Conservation (phyloP, 306 rosid species). For the Sicyos edulis region DNA sequence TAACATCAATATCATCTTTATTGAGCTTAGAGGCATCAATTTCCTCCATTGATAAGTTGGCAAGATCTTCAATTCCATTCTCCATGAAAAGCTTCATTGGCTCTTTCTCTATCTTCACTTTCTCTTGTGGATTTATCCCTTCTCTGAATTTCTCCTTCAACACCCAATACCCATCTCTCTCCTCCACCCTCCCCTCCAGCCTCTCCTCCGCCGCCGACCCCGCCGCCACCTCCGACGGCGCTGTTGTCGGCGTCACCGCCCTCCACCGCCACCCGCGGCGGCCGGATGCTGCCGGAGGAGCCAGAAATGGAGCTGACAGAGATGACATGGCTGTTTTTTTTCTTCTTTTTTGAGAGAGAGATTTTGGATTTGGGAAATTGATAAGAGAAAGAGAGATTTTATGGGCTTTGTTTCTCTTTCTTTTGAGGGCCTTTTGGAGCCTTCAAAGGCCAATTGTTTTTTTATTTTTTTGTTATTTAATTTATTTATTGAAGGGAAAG, state of each 20-base stretch:
- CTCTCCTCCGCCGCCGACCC: slow-evolving; percentile 36
- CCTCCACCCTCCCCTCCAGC: slow-evolving; percentile 73
- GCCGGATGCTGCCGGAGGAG: slow-evolving; percentile 33
- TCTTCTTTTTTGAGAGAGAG: neutral
- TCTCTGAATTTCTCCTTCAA: slow-evolving; percentile 66
- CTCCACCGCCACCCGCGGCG: slow-evolving; percentile 30
- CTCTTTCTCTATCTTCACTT: slow-evolving; percentile 67
- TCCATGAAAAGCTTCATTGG: slow-evolving; percentile 88
- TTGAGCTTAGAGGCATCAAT: slow-evolving; percentile 53
- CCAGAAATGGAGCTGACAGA: slow-evolving; percentile 47
- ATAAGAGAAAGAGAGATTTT: neutral
- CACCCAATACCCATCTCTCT: slow-evolving; percentile 66
- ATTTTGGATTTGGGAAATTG: neutral
- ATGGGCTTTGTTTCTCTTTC: neutral
- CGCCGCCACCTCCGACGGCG: slow-evolving; percentile 34
- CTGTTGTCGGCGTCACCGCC: slow-evolving; percentile 36
- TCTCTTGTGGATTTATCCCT: slow-evolving; percentile 72
- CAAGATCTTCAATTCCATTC: slow-evolving; percentile 58
- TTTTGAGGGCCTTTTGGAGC: slow-evolving; percentile 41
- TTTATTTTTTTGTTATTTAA: neutral
- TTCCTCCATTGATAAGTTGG: slow-evolving; percentile 59
- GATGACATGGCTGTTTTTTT: slow-evolving; percentile 36
- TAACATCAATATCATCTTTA: slow-evolving; percentile 82
- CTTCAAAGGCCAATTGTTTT: slow-evolving; percentile 44
- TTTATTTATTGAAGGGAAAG: too few species aligned